Conservation (phyloP, 345 rosid species). For the Citrus medica region DNA sequence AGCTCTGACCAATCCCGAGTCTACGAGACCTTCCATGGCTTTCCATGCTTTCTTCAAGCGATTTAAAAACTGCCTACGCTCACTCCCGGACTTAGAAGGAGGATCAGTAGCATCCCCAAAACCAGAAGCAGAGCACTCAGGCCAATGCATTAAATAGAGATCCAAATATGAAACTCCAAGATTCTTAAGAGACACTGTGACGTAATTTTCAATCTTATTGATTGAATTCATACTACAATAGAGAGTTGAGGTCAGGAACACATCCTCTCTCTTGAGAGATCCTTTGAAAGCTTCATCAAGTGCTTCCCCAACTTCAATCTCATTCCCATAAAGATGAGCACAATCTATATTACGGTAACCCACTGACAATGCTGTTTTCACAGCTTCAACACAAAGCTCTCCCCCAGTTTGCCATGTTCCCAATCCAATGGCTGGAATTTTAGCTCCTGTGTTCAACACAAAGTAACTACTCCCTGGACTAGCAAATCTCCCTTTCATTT, state of each 20-base stretch:
- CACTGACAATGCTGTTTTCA: constrained; percentile 48
- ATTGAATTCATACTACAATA: constrained; percentile 59
- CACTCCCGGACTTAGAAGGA: constrained; percentile 51
- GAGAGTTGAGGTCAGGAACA: constrained; percentile 59
- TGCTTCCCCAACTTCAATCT: constrained; percentile 59
- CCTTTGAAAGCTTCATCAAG: constrained; percentile 42
- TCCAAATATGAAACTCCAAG: constrained; percentile 57
- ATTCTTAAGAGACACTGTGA: constrained; percentile 54
- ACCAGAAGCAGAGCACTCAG: constrained; percentile 53
- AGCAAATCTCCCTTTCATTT: constrained; percentile 48
- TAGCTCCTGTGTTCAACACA: constrained; percentile 54
- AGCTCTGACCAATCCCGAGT: constrained; percentile 49
- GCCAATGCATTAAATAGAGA: constrained; percentile 71
- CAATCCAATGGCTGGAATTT: constrained; percentile 57
- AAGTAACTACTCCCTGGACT: constrained; percentile 30
- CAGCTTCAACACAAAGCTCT: constrained; percentile 53
- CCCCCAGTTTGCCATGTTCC: constrained; percentile 72
- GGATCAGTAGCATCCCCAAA: constrained; percentile 72
- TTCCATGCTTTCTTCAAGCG: constrained; percentile 62
- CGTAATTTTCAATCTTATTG: constrained; percentile 65
- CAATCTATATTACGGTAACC: constrained; percentile 66
- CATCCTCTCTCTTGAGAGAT: constrained; percentile 46
- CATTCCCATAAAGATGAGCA: constrained; percentile 64
- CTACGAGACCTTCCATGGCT: constrained; percentile 57
- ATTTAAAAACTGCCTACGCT: constrained; percentile 51